Evolutionary conservation across 495 filamentous ascomycete genomes (phyloP).

Genomic region (Platismatia glauca): DNA sequence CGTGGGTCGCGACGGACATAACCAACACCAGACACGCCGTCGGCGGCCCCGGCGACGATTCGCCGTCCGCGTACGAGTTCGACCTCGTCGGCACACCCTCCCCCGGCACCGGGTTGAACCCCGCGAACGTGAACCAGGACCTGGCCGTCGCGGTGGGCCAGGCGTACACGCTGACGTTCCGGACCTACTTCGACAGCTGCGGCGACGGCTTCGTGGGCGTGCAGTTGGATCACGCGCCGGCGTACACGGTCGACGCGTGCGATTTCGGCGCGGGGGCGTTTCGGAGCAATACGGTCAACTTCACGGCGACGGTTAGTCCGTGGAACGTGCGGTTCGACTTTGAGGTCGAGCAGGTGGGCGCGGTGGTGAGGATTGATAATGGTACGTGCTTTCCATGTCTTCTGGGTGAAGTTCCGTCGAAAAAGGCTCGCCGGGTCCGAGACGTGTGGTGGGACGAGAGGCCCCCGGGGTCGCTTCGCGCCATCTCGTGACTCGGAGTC

Average conservation of each 20-base stretch:
- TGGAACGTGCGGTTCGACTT: background rate
- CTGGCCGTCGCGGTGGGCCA: background rate
- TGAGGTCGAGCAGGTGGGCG: background rate
- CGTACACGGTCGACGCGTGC: background rate
- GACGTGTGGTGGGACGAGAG: no score
- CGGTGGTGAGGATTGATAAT: background rate
- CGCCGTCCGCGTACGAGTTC: background rate
- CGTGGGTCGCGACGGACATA: background rate
- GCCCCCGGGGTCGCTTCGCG: no score
- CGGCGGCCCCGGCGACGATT: background rate
- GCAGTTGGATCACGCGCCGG: background rate
- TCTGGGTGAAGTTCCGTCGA: no score
- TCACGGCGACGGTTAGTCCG: background rate
- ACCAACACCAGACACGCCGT: background rate
- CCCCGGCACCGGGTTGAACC: background rate
- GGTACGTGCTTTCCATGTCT: background rate
- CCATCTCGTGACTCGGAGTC: no score
- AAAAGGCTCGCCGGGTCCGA: no score
- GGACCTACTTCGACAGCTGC: background rate
- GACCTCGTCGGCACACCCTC: background rate
- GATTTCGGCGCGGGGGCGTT: background rate
- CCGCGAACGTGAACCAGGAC: background rate
- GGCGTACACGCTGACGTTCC: background rate
- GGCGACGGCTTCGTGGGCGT: background rate
- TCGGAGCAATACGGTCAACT: background rate